Base-by-base conservation (phyloP, 805 yeast species). In the Debaryomyces tyrocola region DNA sequence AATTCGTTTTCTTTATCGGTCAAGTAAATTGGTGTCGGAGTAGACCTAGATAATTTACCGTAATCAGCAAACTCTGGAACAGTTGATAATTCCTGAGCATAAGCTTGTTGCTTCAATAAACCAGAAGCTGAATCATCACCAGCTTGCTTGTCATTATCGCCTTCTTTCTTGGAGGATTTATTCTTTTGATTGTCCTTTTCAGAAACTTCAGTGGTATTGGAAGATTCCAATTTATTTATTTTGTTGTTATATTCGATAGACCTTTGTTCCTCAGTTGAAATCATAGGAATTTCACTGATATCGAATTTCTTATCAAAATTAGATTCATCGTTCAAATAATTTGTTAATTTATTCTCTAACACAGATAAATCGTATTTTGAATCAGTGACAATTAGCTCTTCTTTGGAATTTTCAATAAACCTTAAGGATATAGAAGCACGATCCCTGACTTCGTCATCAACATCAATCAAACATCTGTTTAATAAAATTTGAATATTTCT, bases 401-500 rank as follows among this genome's bases (percentile, higher is more conserved):
- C 64, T 43, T 63, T 59, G 6, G 63, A 55, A 41, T 54, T 59
- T 17, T 60, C 58, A 51, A 88, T 78, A 50, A 90, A 80, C 53
- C 82, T 78, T 60, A 92, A 77, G 1, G 96, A 85, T 56, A 92
- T 74, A 2, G 96, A 87, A 8, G 99, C 97, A 65, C 99, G 84
- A 65, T 92, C 99, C 75, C 99, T 89, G 29, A 94, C 99, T 70
- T 92, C 99, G 68, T 92, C 99, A 65, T 92, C 97, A 38, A 77
- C 80, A 67, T 92, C 99, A 54, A 80, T 87, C 54, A 90, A 79
- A 55, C 96, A 90, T 71, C 97, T 84, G 49, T 78, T 77, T 56
- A 94, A 78, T 57, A 94, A 77, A 49, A 87, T 85, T 55, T 78
- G 77, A 56, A 92, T 87, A 45, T 90, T 85, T 51, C 78, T 75